Conservation (phyloP, 805 yeast genomes). For the Lipomyces spencermartinsiae region DNA sequence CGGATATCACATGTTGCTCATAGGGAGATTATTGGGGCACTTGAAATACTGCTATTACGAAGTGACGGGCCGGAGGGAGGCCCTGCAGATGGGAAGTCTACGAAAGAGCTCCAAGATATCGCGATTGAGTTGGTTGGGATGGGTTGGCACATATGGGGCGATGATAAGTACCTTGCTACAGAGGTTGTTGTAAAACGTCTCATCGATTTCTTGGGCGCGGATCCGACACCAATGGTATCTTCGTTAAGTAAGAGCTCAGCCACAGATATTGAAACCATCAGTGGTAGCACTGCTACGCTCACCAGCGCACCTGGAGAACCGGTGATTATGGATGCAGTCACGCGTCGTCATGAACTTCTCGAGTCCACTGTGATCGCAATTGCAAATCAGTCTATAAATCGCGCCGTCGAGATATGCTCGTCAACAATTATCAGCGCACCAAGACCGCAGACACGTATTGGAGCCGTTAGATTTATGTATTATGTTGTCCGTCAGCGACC, state of each 20-base stretch:
- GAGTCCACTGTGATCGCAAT: slow-evolving; percentile 15
- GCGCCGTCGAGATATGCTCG: slow-evolving; percentile 30
- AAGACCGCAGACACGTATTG: slow-evolving; percentile 30
- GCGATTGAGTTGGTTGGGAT: slow-evolving; percentile 34
- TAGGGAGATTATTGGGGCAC: slow-evolving; percentile 27
- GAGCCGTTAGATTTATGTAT: slow-evolving; percentile 32
- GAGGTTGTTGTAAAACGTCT: slow-evolving; percentile 16
- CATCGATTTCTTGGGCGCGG: slow-evolving; percentile 27
- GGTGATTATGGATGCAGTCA: slow-evolving; percentile 4
- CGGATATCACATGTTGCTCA: slow-evolving; percentile 26
- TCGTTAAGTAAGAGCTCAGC: slow-evolving; percentile 3
- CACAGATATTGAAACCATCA: neutral
- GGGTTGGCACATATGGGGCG: slow-evolving; percentile 38
- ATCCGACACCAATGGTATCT: slow-evolving; percentile 16
- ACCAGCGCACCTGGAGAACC: neutral
- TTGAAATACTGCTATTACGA: slow-evolving; percentile 19
- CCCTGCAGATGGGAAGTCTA: slow-evolving; percentile 12
- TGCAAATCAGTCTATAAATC: slow-evolving; percentile 25
- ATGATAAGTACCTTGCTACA: slow-evolving; percentile 22
- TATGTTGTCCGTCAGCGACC: slow-evolving; percentile 23
- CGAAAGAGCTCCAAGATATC: slow-evolving; percentile 26
- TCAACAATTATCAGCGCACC: slow-evolving; percentile 20
- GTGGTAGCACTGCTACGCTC: neutral
- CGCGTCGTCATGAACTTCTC: slow-evolving; percentile 29
- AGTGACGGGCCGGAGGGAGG: slow-evolving; percentile 7